Percentiles rank a stretch among this genome's conserved stretches.
phyloP scores from a whole-genome alignment of 352 stramenopile genomes.

The Globisporangium spinosum region DNA sequence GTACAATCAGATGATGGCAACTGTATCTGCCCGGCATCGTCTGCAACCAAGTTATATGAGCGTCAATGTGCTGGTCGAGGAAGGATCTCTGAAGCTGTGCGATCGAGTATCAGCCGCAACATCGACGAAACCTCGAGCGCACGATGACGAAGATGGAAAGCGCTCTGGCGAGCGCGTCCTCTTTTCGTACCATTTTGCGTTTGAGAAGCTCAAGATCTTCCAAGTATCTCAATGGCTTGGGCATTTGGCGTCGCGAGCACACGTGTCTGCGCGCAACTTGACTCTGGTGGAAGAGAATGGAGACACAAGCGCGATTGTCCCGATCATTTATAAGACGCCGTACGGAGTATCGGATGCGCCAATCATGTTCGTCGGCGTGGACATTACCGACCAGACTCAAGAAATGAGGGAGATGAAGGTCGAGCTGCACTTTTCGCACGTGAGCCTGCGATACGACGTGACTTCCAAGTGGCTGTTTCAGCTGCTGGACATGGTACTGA shows the following conservation, averaged over 20 bases:
- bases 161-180: conserved; percentile 16
- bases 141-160: conserved; percentile 8
- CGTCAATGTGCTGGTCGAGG: conserved; percentile 50
- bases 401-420: conserved; percentile 88
- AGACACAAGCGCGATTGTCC: conserved; percentile 34
- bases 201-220: conserved; percentile 77
- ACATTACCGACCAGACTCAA: conserved; percentile 79
- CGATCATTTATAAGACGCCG: conserved; percentile 80
- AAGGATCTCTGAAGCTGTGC: conserved; percentile 60
- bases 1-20: conserved; percentile 69
- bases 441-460: conserved; percentile 80
- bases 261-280: conserved; percentile 65
- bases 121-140: conserved; percentile 2
- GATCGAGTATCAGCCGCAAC: conserved; percentile 33
- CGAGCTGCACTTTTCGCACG: conserved; percentile 80
- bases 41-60: conserved; percentile 78
- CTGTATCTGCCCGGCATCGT: conserved; percentile 42
- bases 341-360: conserved; percentile 72
- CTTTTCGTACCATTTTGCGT: conserved; percentile 72
- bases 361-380: conserved; percentile 75
- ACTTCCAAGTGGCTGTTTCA: conserved; percentile 79
- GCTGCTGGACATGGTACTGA: conserved; percentile 68
- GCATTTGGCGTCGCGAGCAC: conserved; percentile 69
- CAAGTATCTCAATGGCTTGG: conserved; percentile 88
- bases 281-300: conserved; percentile 73